Evolutionary conservation across 2,329 filamentous ascomycete genomes (phyloP), one percentile per base, ranked within the genome.

Genomic region (Fusarium falciforme): DNA sequence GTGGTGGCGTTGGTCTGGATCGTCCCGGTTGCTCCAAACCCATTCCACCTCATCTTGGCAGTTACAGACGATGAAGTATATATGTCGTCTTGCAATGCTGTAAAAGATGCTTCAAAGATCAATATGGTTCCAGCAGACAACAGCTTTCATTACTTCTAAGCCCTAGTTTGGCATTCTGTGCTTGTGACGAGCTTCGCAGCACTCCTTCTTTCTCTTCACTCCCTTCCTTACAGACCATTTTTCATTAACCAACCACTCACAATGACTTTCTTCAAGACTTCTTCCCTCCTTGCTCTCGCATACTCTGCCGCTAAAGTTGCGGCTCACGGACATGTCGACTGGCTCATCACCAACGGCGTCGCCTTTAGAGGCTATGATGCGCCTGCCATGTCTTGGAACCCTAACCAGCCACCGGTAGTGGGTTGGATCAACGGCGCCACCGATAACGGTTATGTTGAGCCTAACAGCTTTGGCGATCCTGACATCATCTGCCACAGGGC

Each of bases 361-460:
- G 76, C 76, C 1, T 78, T 65, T 14, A 35, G 75, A 14, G 76
- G 76, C 1, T 78, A 78, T 7, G 73, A 76, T 47, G 76, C 76
- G 0, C 76, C 76, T 2, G 61, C 73, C 7, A 69, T 77, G 49
- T 74, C 71, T 2, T 75, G 75, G 76, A 78, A 78, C 27, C 71
- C 71, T 0, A 77, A 60, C 27, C 61, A 67, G 5, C 65, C 68
- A 6, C 73, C 76, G 1, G 69, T 78, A 1, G 76, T 76, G 9
- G 76, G 76, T 2, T 78, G 76, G 76, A 77, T 65, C 2, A 75
- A 61, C 3, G 73, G 54, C 0, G 76, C 70, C 25, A 75, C 70
- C 61, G 86, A 86, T 72, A 87, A 87, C 77, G 87, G 88, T 67
- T 88, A 87, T 76, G 85, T 89, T 27, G 85, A 81, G 33, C 83